Evolutionary conservation across 2,329 filamentous ascomycete species (phyloP).

Genomic region (Aureobasidium sp.): DNA sequence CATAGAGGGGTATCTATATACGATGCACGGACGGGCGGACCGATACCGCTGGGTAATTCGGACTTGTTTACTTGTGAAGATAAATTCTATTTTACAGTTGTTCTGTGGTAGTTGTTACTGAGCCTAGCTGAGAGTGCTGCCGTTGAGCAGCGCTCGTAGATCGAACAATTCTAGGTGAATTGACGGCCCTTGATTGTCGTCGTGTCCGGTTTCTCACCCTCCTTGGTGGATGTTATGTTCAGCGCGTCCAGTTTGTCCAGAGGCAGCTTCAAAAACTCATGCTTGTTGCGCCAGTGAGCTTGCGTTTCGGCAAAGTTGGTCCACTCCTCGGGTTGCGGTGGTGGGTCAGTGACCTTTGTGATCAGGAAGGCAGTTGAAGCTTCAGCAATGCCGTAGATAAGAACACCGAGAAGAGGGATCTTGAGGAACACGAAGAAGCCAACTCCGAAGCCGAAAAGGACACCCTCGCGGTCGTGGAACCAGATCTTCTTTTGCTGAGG

Average conservation of each 20-base stretch:
- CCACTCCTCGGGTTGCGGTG: slow-evolving; percentile 40
- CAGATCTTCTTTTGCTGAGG: slow-evolving; percentile 75
- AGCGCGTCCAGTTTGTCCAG: slow-evolving; percentile 63
- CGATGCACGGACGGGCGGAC: not conserved
- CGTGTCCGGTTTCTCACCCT: slow-evolving; percentile 7
- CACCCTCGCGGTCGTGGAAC: slow-evolving; percentile 83
- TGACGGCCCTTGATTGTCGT: slow-evolving; percentile 28
- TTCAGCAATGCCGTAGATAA: slow-evolving; percentile 95
- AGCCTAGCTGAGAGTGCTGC: not conserved
- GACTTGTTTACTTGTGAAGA: not conserved
- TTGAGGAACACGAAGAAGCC: slow-evolving; percentile 81
- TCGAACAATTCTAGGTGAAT: slow-evolving; percentile 24
- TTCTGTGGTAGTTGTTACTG: not conserved
- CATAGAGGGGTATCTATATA: not conserved
- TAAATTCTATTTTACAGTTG: not conserved
- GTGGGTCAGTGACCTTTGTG: slow-evolving; percentile 88
- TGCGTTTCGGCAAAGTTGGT: slow-evolving; percentile 63
- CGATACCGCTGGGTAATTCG: not conserved
- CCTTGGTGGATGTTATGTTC: slow-evolving; percentile 31
- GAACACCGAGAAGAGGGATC: slow-evolving; percentile 77
- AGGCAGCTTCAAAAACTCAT: slow-evolving; percentile 73
- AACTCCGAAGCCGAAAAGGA: slow-evolving; percentile 87
- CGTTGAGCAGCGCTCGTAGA: not conserved
- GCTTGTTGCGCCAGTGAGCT: slow-evolving; percentile 83
- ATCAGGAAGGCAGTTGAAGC: slow-evolving; percentile 91